Conservation (phyloP, 176 grass and related monocot genomes). For the Tuctoria greenei region DNA sequence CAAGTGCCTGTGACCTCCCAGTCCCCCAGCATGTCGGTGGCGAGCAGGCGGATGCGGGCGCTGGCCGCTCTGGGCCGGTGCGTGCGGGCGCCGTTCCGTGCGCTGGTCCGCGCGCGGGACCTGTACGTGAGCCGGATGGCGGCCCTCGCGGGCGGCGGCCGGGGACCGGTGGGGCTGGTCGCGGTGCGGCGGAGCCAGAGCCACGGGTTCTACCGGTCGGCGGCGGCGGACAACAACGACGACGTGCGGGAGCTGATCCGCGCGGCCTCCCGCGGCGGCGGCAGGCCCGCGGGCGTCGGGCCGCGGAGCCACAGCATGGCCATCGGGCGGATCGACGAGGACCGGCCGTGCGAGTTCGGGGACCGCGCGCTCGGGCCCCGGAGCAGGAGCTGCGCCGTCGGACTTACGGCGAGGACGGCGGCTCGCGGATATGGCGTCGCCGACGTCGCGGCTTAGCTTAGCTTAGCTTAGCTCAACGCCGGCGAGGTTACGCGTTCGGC, state of each 20-base stretch:
- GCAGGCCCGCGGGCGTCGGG: not conserved
- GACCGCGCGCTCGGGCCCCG: conserved; percentile 21
- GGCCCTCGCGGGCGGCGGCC: conserved; percentile 12
- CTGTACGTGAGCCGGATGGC: conserved; percentile 56
- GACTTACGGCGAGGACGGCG: not conserved
- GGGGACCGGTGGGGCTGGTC: conserved; percentile 28
- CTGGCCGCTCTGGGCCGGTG: conserved; percentile 43
- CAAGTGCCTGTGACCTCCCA: no score
- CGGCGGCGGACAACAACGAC: not conserved
- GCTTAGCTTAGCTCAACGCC: not conserved
- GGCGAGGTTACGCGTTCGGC: not conserved
- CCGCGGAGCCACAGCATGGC: conserved; percentile 52
- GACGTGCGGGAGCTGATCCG: conserved; percentile 57
- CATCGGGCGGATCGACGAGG: conserved; percentile 60
- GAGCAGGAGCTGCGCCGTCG: conserved; percentile 57
- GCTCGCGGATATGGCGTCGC: conserved; percentile 14
- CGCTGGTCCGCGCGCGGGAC: conserved; percentile 55
- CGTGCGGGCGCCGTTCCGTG: conserved; percentile 44
- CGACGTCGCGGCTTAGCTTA: no score
- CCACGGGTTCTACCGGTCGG: conserved; percentile 58
- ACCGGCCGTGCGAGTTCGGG: conserved; percentile 56
- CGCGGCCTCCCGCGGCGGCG: conserved; percentile 19
- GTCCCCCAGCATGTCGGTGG: conserved; percentile 23
- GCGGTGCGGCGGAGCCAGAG: conserved; percentile 46
- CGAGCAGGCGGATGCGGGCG: conserved; percentile 29